phyloP scores from a whole-genome alignment of 106 monocot species.

The Dendrobium officinale region DNA sequence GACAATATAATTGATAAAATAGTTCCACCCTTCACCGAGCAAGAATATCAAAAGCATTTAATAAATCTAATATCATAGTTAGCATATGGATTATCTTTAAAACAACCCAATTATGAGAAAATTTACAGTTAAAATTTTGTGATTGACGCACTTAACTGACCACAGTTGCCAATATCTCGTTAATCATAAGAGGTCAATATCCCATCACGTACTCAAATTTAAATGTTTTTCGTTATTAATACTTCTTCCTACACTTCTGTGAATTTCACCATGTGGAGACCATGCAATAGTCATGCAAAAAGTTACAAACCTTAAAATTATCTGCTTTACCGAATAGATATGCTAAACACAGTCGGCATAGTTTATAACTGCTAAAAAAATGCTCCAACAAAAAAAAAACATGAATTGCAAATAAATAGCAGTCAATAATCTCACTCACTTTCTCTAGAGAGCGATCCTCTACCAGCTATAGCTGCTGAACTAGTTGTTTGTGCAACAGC shows the following conservation, averaged over 20 bases:
- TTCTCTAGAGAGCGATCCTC: conserved; percentile 50
- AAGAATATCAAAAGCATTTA: no score
- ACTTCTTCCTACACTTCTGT: background rate
- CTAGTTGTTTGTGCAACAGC: conserved; percentile 30
- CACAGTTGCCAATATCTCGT: background rate
- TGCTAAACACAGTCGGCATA: background rate
- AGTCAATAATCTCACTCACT: conserved; percentile 22
- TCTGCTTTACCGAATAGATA: background rate
- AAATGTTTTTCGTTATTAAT: background rate
- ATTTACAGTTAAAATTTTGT: background rate
- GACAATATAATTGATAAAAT: no score
- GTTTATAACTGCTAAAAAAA: background rate
- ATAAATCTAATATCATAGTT: no score
- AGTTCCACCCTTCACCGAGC: no score
- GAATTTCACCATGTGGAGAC: background rate
- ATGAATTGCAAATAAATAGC: background rate
- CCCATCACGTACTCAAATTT: background rate
- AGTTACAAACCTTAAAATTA: background rate
- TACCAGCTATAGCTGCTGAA: conserved; percentile 30
- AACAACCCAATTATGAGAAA: no score
- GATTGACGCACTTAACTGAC: background rate
- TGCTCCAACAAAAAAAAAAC: background rate
- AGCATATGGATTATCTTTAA: no score
- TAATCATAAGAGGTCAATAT: background rate
- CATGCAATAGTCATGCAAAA: background rate